Percentiles rank a stretch among this genome's conserved stretches.
Conservation (phyloP, 78 protist genomes). For the Mastigamoeba balamuthi region DNA sequence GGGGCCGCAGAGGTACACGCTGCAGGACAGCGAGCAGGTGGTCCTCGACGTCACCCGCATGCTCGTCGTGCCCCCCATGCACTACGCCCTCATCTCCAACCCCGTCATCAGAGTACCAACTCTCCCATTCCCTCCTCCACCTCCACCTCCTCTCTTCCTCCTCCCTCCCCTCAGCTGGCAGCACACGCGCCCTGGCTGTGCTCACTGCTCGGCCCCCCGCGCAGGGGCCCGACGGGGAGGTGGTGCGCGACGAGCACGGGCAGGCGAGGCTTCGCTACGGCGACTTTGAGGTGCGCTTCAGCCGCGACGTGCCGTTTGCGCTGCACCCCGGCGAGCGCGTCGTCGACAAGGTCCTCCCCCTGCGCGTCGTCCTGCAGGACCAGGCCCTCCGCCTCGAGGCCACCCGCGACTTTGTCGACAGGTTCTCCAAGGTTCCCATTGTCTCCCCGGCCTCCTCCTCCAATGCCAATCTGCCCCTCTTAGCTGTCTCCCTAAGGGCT, state of each 20-base stretch:
- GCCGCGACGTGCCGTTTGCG: slow-evolving; percentile 4
- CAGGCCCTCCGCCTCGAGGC: slow-evolving; percentile 32
- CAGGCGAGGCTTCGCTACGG: slow-evolving; percentile 22
- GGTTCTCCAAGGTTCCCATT: not conserved
- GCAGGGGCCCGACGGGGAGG: not conserved
- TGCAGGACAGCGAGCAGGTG: slow-evolving; percentile 13
- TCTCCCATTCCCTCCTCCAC: too few species aligned
- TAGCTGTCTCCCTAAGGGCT: too few species aligned
- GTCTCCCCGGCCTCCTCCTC: too few species aligned
- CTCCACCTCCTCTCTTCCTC: too few species aligned
- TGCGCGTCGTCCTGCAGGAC: slow-evolving; percentile 11
- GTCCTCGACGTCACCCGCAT: not conserved
- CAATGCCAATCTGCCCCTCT: too few species aligned
- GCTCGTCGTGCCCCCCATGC: slow-evolving; percentile 25
- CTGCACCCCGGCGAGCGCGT: slow-evolving; percentile 4
- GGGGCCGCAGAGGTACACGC: slow-evolving; percentile 21
- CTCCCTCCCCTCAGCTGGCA: too few species aligned
- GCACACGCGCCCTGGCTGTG: too few species aligned
- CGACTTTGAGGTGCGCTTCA: slow-evolving; percentile 24
- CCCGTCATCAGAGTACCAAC: slow-evolving; percentile 3
- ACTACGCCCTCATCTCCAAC: slow-evolving; percentile 13
- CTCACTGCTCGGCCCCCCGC: not conserved
- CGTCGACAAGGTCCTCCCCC: not conserved
- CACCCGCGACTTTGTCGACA: slow-evolving; percentile 14
- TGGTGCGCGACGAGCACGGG: not conserved